Evolutionary conservation across 2,329 filamentous ascomycete genomes (phyloP), one percentile per base, ranked within the genome.

Genomic region (Neofusicoccum laricinum): DNA sequence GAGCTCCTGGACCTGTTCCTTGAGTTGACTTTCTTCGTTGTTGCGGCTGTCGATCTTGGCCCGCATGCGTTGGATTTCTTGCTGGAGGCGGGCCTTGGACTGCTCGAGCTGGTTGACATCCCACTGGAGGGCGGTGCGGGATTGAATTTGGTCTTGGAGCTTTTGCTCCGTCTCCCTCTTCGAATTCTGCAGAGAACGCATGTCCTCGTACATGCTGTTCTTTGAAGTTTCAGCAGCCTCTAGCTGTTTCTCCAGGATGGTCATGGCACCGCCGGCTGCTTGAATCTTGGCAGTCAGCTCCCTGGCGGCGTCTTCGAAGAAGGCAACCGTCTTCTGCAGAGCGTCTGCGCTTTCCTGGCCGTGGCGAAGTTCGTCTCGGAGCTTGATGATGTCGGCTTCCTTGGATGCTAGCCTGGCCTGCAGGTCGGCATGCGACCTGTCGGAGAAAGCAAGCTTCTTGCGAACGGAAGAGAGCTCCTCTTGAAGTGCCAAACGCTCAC

Each of bases 81-180:
- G 67, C 58, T 75, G 68, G 12, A 76, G 46, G 4, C 61, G 58
- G 12, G 63, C 55, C 7, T 67, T 70, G 12, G 68, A 67, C 3
- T 57, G 62, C 55, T 75, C 71, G 17, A 74, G 63, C 58, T 74
- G 68, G 36, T 69, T 65, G 19, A 75, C 65, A n/a, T 69, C 46
- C 46, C 46, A 55, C 15, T 62, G 40, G 8, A 61, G 57, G 7
- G 48, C 55, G 11, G 51, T 59, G 14, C 59, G 59, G 15, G 48
- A 57, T 12, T 65, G 45, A 11, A 64, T 64, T 12, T 49, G n/a
- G n/a, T 57, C 25, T 14, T 61, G 43, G 1, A 64, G 55, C 30
- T 45, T 59, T n/a, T 53, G 51, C 36, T 64, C 63, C 21, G 55
- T 43, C 12, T 50, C 45, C 40, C 43, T 61, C 32, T 64, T 59